A percentile compares a stretch with the other conserved stretches of the same genome.
phyloP scores from a whole-genome alignment of 768 basidiomycete genomes.

The Mycena leptocephala region DNA sequence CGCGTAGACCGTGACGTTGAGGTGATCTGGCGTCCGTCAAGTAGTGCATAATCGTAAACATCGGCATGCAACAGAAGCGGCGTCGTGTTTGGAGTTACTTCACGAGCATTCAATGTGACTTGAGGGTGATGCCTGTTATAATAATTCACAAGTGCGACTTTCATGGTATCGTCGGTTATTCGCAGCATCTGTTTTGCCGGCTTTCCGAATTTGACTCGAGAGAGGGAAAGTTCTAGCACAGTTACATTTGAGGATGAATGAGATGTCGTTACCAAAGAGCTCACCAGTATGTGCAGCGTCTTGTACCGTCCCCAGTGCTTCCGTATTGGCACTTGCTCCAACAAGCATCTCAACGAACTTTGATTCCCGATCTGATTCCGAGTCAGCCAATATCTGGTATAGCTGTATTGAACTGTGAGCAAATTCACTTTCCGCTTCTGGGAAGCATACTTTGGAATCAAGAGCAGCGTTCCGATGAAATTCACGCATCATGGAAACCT shows the following conservation, averaged over 20 bases:
- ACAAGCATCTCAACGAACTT: slow-evolving; percentile 16
- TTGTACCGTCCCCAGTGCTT: slow-evolving; percentile 33
- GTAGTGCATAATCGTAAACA: slow-evolving; percentile 27
- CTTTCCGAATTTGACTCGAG: slow-evolving; percentile 3
- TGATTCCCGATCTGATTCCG: neutral
- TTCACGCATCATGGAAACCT: slow-evolving; percentile 47
- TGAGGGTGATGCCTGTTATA: slow-evolving; percentile 13
- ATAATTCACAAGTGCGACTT: neutral
- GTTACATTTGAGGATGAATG: neutral
- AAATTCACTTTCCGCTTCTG: neutral
- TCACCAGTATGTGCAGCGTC: slow-evolving; percentile 19
- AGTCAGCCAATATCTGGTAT: neutral
- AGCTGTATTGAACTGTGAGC: neutral
- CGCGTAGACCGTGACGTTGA: slow-evolving; percentile 12
- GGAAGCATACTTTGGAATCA: slow-evolving; percentile 26
- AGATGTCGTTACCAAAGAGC: neutral
- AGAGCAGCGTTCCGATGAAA: slow-evolving; percentile 34
- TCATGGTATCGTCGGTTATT: neutral
- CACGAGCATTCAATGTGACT: slow-evolving; percentile 1
- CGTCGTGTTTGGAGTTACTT: neutral
- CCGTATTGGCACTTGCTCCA: neutral
- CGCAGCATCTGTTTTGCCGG: neutral
- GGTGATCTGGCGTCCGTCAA: slow-evolving; percentile 37
- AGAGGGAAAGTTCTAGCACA: neutral
- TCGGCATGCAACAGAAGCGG: neutral